Conservation (phyloP, 1,284 basidiomycete species). For the Ceratobasidium sp. region DNA sequence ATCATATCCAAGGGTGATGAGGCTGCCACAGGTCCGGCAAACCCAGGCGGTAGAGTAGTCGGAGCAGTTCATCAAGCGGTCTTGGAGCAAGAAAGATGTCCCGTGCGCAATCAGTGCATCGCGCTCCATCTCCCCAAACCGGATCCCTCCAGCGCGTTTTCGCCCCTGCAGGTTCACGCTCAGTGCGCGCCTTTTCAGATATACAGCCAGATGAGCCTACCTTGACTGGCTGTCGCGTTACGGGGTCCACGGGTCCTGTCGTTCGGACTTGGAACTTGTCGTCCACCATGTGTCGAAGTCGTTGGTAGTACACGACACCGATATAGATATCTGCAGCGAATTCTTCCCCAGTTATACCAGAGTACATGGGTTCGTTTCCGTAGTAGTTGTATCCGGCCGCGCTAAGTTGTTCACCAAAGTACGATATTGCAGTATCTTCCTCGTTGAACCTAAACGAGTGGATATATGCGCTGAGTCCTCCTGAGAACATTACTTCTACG, state of each 20-base stretch:
- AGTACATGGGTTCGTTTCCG: slow-evolving; percentile 99
- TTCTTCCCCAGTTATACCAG: slow-evolving; percentile 98
- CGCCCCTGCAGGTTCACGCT: slow-evolving; percentile 72
- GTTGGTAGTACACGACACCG: slow-evolving; percentile 98
- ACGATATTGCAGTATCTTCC: slow-evolving; percentile 93
- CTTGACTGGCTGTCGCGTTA: slow-evolving; percentile 98
- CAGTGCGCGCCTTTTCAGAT: not conserved
- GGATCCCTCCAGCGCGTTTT: slow-evolving; percentile 98
- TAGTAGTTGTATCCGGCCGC: slow-evolving; percentile 98
- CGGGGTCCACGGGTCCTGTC: slow-evolving; percentile 94
- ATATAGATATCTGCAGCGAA: slow-evolving; percentile 99
- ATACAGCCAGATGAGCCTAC: slow-evolving; percentile 58
- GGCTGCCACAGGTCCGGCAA: slow-evolving; percentile 93
- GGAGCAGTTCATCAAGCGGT: slow-evolving; percentile 99
- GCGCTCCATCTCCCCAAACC: slow-evolving; percentile 99
- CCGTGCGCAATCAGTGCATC: slow-evolving; percentile 99
- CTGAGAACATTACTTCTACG: not conserved
- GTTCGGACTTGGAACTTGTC: slow-evolving; percentile 99
- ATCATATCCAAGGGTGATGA: slow-evolving; percentile 96
- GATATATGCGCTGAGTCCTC: slow-evolving; percentile 15
- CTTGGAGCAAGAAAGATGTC: slow-evolving; percentile 97
- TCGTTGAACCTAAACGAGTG: slow-evolving; percentile 81
- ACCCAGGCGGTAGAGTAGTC: slow-evolving; percentile 99
- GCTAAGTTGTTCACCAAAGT: slow-evolving; percentile 95
- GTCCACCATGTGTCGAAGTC: slow-evolving; percentile 98